Base-by-base conservation (phyloP, 2,329 filamentous ascomycete species). In the Botrytis sinoallii region DNA sequence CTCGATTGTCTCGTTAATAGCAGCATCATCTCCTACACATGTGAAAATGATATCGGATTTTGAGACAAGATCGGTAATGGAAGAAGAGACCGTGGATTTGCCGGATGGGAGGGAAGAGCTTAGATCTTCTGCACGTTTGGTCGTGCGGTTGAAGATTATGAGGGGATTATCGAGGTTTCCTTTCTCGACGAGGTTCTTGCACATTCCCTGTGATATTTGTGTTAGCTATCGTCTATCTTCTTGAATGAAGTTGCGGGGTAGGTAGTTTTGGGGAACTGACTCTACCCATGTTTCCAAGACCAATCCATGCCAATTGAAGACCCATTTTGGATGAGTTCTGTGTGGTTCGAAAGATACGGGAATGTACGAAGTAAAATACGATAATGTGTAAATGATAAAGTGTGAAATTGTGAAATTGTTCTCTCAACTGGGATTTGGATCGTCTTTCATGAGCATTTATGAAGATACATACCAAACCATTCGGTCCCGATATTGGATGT, bases 251-350 rank as follows among this genome's bases (percentile, higher is more conserved):
- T 32, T 32, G 22, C 25, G 63, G 25, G 65, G 72, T 48, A 64
- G 63, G 5, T 66, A 38, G 65, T 25, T 22, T 44, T 29, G 8
- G n/a, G 44, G 83, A 32, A 48, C 88, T 84, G 84, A 92, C 92
- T 80, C 91, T 88, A 77, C 93, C 94, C 90, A 97, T 97, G 82
- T 97, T 97, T 70, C 94, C 94, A 69, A 97, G 87, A 73, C 94
- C 94, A 72, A 97, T 89, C 89, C 90, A 97, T 78, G 93, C 86
- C 70, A 96, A 80, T 82, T 88, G 89, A 73, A 86, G 85, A 61
- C 87, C 84, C 88, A 90, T 89, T 10, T 75, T 82, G 75, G 46
- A 38, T 18, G 52, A 8, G 81, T 75, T 60, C 46, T 12, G n/a
- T 25, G 38, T 32, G 38, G 8, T 35, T 35, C 25, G n/a, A 57